phyloP scores from a whole-genome alignment of 352 stramenopile genomes.

The Phytophthora colocasiae region DNA sequence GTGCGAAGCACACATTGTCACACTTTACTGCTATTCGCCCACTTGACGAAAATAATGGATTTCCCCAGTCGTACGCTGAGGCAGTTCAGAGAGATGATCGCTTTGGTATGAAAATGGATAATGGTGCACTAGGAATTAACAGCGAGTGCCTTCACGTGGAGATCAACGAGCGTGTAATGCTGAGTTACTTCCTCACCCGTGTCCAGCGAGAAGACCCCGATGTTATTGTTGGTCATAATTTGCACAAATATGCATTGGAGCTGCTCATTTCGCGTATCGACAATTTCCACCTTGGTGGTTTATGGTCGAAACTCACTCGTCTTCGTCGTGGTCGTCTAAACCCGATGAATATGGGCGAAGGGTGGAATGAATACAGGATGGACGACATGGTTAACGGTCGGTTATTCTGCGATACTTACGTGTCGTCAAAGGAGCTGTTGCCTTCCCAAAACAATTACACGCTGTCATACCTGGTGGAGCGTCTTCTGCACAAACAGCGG shows the following conservation, averaged over 20 bases:
- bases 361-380: conserved; percentile 90
- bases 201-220: conserved; percentile 98
- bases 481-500: conserved; percentile 89
- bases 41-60: conserved; percentile 65
- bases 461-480: conserved; percentile 94
- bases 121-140: conserved; percentile 44
- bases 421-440: conserved; percentile 97
- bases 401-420: conserved; percentile 98
- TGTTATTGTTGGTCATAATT: conserved; percentile 98
- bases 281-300: conserved; percentile 89
- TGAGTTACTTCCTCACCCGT: conserved; percentile 90
- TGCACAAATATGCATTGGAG: conserved; percentile 98
- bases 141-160: conserved; percentile 72
- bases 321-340: conserved; percentile 78
- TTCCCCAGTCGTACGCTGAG: conserved; percentile 65
- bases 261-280: conserved; percentile 96
- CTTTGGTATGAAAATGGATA: conserved; percentile 57
- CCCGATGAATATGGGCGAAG: conserved; percentile 84
- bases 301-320: conserved; percentile 88
- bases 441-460: conserved; percentile 98
- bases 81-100: conserved; percentile 65
- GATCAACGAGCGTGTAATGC: conserved; percentile 85
- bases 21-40: conserved; percentile 88
- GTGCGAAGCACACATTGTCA: conserved; percentile 50
- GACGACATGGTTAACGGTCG: conserved; percentile 93